Percentiles rank a stretch among this genome's conserved stretches.
phyloP scores from a whole-genome alignment of 305 asterid genomes.

The Lippia alba region DNA sequence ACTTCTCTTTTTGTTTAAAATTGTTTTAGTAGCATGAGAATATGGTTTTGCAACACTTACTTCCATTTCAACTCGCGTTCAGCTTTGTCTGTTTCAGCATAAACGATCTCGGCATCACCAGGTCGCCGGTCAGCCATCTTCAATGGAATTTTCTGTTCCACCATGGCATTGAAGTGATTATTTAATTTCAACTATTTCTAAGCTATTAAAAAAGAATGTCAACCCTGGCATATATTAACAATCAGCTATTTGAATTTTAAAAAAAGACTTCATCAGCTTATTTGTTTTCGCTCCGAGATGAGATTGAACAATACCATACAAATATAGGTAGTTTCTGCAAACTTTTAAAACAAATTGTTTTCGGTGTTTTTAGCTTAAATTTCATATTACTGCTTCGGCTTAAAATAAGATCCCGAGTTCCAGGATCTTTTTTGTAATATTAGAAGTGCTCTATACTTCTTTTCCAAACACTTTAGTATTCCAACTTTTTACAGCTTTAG shows the following conservation, averaged over 20 bases:
- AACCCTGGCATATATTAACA: background rate
- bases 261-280: background rate
- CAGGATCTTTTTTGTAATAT: no score
- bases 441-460: no score
- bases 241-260: background rate
- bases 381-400: background rate
- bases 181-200: constrained; percentile 15
- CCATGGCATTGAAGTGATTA: background rate
- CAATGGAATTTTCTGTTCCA: constrained; percentile 75
- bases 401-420: background rate
- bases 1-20: background rate
- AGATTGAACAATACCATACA: background rate
- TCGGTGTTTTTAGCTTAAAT: no score
- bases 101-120: constrained; percentile 94
- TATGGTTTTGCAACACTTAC: constrained; percentile 46
- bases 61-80: constrained; percentile 88
- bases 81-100: constrained; percentile 86
- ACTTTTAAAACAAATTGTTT: no score
- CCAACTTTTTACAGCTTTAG: no score
- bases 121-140: constrained; percentile 82
- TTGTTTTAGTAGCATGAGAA: background rate
- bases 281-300: background rate
- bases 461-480: no score
- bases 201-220: background rate
- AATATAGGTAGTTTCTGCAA: no score